A percentile compares a stretch with the other conserved stretches of the same genome.
Conservation (phyloP, 1,139 yeast species). For the Geotrichum carabidarum region DNA sequence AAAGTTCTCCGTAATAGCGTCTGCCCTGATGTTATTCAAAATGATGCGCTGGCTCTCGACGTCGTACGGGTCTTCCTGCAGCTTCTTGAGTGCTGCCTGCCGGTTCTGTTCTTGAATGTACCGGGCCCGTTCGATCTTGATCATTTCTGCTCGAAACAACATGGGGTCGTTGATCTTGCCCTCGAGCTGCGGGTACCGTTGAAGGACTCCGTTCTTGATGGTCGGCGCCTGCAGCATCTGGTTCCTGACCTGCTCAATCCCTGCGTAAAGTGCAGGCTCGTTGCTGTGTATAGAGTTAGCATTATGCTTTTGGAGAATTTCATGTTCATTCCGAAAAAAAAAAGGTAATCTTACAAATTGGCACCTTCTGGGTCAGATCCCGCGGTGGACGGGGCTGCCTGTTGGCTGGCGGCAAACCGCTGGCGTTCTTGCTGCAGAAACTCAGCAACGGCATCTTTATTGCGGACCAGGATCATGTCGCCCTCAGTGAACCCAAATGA, state of each 20-base stretch:
- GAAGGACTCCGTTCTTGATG: slow-evolving; percentile 34
- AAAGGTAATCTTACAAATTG: slow-evolving; percentile 1
- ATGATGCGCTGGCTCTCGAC: slow-evolving; percentile 67
- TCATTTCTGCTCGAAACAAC: slow-evolving; percentile 48
- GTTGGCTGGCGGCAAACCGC: slow-evolving; percentile 22
- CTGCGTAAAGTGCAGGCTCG: slow-evolving; percentile 22
- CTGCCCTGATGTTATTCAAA: slow-evolving; percentile 62
- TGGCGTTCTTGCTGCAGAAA: slow-evolving; percentile 10
- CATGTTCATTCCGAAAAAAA: not conserved
- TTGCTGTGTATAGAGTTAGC: not conserved
- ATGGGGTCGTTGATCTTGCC: slow-evolving; percentile 48
- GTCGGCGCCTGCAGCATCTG: slow-evolving; percentile 36
- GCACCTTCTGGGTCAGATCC: slow-evolving; percentile 8
- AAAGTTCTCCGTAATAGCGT: slow-evolving; percentile 73
- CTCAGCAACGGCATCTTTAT: slow-evolving; percentile 6
- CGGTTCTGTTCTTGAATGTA: slow-evolving; percentile 34
- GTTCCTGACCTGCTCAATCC: slow-evolving; percentile 37
- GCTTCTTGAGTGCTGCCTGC: slow-evolving; percentile 48
- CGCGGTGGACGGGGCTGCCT: slow-evolving; percentile 5
- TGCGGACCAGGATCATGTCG: slow-evolving; percentile 50
- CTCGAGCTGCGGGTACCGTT: slow-evolving; percentile 37
- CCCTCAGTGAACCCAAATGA: slow-evolving; percentile 50
- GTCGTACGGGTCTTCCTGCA: slow-evolving; percentile 64
- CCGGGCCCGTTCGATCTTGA: slow-evolving; percentile 36
- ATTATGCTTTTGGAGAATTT: too few relatives aligned